These are phyloP conservation scores for Musa balbisiana DNA, from an alignment of 202 grass and related monocot genomes.

Conservation along the genomic window DNA sequence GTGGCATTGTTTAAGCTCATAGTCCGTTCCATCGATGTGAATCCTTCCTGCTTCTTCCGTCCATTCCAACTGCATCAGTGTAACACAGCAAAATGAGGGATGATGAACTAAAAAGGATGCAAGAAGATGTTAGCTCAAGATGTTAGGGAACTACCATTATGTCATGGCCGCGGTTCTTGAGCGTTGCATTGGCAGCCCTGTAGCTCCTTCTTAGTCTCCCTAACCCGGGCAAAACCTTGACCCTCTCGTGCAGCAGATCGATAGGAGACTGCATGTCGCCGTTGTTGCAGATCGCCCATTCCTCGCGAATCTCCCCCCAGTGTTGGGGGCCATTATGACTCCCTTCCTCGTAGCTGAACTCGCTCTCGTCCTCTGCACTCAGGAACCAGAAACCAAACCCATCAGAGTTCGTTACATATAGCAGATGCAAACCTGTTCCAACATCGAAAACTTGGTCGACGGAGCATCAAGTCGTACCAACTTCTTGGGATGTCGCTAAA, in stretches of 20 bases:
- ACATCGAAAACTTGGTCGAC: too few species aligned
- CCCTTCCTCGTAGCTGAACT: conserved; percentile 27
- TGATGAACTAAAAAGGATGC: too few species aligned
- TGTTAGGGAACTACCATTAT: conserved; percentile 24
- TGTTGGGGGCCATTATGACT: conserved; percentile 22
- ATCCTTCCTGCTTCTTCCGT: conserved; percentile 27
- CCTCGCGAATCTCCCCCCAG: conserved; percentile 31
- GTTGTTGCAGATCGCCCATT: conserved; percentile 24
- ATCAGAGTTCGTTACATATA: too few species aligned
- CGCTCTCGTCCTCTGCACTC: conserved; percentile 2
- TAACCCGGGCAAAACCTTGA: neutral
- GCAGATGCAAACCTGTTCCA: too few species aligned
- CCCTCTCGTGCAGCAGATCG: conserved; percentile 30
- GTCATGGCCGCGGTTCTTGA: conserved; percentile 32
- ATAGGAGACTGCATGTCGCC: conserved; percentile 45
- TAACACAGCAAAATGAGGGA: too few species aligned
- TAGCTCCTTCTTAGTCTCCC: conserved; percentile 18
- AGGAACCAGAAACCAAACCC: too few species aligned
- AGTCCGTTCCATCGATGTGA: conserved; percentile 27
- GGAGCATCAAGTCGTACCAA: neutral
- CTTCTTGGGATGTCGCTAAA: neutral
- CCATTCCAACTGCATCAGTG: conserved; percentile 31
- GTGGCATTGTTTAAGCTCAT: conserved; percentile 41
- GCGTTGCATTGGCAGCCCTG: conserved; percentile 12
- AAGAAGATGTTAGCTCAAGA: too few species aligned